Evolutionary conservation across 257 asterid species (phyloP).

Genomic region (Eucommia ulmoides): DNA sequence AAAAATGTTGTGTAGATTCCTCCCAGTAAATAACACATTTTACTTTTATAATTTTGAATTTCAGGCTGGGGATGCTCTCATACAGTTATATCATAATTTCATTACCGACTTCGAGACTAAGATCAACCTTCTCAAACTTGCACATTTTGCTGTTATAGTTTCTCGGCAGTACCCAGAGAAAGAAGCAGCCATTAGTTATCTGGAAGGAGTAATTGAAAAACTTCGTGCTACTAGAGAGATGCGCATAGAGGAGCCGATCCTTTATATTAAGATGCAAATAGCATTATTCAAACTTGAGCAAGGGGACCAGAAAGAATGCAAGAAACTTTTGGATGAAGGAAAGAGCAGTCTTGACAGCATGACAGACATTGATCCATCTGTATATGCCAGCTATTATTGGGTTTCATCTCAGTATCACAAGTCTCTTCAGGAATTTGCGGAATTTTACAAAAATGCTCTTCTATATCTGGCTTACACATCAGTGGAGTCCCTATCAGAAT

Average conservation of each 20-base stretch:
- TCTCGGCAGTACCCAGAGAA: conserved; percentile 74
- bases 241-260: conserved; percentile 84
- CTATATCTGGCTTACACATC: conserved; percentile 89
- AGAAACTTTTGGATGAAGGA: conserved; percentile 79
- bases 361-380: conserved; percentile 98
- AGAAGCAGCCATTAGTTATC: conserved; percentile 72
- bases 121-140: conserved; percentile 94
- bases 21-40: too few relatives aligned
- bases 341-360: conserved; percentile 85
- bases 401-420: conserved; percentile 83
- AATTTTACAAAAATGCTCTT: conserved; percentile 88
- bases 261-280: conserved; percentile 81
- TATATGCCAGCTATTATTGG: conserved; percentile 91
- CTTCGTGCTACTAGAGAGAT: conserved; percentile 67
- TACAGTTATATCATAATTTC: conserved; percentile 84
- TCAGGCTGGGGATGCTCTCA: conserved; percentile 90
- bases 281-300: conserved; percentile 70
- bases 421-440: conserved; percentile 79
- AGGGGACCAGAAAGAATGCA: conserved; percentile 82
- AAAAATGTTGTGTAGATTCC: too few relatives aligned
- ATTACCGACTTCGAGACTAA: conserved; percentile 93
- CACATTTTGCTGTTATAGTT: conserved; percentile 85
- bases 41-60: conserved; percentile 10
- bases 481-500: conserved; percentile 75
- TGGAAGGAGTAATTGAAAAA: conserved; percentile 87